A percentile compares a stretch with the other conserved stretches of the same genome.
These are phyloP conservation scores for Diplodia corticola DNA, from an alignment of 2,329 filamentous ascomycete species.

Conservation along the genomic window DNA sequence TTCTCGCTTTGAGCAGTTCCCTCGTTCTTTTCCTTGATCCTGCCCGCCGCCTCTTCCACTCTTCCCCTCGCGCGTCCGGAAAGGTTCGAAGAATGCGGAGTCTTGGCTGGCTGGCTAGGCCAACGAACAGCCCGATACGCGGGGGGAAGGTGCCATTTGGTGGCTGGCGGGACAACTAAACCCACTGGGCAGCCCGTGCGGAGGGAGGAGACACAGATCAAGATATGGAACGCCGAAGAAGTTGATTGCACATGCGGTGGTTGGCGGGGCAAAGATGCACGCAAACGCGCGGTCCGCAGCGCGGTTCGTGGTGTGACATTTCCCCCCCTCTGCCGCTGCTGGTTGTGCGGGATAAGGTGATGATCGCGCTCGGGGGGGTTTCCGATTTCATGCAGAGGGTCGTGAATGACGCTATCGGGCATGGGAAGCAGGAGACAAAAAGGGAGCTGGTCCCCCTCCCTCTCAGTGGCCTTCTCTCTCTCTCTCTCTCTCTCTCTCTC, in stretches of 20 bases:
- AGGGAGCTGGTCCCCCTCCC: not conserved
- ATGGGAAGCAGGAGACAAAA: not conserved
- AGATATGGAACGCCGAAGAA: not conserved
- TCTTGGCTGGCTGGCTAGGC: not conserved
- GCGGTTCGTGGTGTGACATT: conserved; percentile 15
- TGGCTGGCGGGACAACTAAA: too few species aligned
- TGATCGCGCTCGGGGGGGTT: not conserved
- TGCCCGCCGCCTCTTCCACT: not conserved
- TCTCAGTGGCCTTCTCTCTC: not conserved
- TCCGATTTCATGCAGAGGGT: not conserved
- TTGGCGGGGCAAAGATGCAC: not conserved
- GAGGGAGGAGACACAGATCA: too few species aligned
- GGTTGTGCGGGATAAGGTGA: conserved; percentile 2
- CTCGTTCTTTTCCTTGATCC: not conserved
- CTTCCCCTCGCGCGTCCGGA: not conserved
- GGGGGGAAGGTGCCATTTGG: not conserved
- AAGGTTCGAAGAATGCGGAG: not conserved
- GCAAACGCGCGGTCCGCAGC: not conserved
- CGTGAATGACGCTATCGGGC: not conserved
- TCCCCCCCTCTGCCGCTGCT: not conserved
- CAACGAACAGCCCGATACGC: not conserved
- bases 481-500: too few species aligned
- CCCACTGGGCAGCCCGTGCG: too few species aligned
- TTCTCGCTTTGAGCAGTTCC: not conserved
- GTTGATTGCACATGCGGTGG: not conserved